Conservation (phyloP, 2,329 filamentous ascomycete species). For the Colletotrichum eleusines region DNA sequence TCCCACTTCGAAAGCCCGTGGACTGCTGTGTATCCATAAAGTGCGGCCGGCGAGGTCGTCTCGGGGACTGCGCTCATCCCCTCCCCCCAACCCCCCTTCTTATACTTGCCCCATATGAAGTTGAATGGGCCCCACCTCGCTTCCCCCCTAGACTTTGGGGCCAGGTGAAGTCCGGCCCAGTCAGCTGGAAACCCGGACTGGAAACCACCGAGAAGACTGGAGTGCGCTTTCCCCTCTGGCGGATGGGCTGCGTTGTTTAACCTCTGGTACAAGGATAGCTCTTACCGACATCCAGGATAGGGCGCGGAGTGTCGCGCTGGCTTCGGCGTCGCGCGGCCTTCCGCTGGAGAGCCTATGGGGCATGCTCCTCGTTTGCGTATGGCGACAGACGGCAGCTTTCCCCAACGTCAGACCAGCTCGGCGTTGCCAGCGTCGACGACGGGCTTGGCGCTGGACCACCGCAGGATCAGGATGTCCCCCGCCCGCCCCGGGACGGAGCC, state of each 20-base stretch:
- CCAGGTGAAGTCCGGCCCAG: neutral
- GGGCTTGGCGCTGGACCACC: slow-evolving; percentile 79
- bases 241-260: neutral
- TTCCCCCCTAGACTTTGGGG: neutral
- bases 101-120: neutral
- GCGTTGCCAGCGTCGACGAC: slow-evolving; percentile 67
- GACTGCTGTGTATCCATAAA: neutral
- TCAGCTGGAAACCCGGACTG: neutral
- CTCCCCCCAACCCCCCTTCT: neutral
- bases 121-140: neutral
- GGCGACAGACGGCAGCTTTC: neutral
- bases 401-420: slow-evolving; percentile 67
- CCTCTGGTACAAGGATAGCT: neutral
- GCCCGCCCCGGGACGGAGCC: slow-evolving; percentile 67
- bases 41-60: neutral
- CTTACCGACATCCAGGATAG: neutral
- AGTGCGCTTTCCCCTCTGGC: neutral
- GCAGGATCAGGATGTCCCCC: slow-evolving; percentile 76
- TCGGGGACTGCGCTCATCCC: neutral
- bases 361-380: neutral
- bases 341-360: too few species aligned
- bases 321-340: neutral
- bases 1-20: too few species aligned
- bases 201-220: neutral
- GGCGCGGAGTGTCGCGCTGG: neutral